Percentiles rank a stretch among this genome's conserved stretches.
phyloP scores from a whole-genome alignment of 148 eudicot genomes.

The Rhododendron simsii region DNA sequence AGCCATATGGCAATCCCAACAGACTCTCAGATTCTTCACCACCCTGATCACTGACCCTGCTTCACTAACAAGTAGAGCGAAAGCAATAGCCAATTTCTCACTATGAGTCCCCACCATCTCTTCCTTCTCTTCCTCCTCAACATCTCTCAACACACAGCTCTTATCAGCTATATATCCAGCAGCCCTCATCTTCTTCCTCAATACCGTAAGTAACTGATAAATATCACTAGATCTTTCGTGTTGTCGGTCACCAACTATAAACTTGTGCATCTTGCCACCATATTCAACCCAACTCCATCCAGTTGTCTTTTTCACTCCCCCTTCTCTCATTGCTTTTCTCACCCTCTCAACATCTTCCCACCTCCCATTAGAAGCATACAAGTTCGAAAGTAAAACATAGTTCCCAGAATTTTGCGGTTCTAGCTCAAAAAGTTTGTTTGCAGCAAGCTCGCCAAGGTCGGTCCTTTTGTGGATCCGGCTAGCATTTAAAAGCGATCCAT shows the following conservation, averaged over 20 bases:
- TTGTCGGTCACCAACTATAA: slow-evolving; percentile 50
- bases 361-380: slow-evolving; percentile 50
- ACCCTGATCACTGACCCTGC: slow-evolving; percentile 46
- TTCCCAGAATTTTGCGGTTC: slow-evolving; percentile 64
- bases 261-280: slow-evolving; percentile 51
- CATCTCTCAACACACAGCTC: slow-evolving; percentile 46
- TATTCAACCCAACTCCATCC: slow-evolving; percentile 70
- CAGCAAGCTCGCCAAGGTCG: slow-evolving; percentile 62
- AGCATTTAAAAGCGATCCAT: slow-evolving; percentile 63
- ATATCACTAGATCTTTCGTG: slow-evolving; percentile 45
- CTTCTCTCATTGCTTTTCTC: slow-evolving; percentile 39
- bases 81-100: slow-evolving; percentile 66
- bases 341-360: slow-evolving; percentile 58
- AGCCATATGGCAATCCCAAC: slow-evolving; percentile 59
- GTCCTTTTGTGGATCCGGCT: slow-evolving; percentile 52
- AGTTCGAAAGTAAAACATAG: slow-evolving; percentile 54
- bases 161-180: slow-evolving; percentile 54
- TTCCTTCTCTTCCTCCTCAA: slow-evolving; percentile 75
- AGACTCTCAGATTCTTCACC: slow-evolving; percentile 60
- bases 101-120: slow-evolving; percentile 65
- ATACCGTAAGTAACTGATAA: slow-evolving; percentile 32
- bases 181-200: slow-evolving; percentile 38
- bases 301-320: slow-evolving; percentile 43
- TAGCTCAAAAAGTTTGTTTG: slow-evolving; percentile 55
- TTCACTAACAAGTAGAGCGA: slow-evolving; percentile 58